phyloP scores from a whole-genome alignment of 2,329 filamentous ascomycete genomes.

The Epichloe glyceriae region DNA sequence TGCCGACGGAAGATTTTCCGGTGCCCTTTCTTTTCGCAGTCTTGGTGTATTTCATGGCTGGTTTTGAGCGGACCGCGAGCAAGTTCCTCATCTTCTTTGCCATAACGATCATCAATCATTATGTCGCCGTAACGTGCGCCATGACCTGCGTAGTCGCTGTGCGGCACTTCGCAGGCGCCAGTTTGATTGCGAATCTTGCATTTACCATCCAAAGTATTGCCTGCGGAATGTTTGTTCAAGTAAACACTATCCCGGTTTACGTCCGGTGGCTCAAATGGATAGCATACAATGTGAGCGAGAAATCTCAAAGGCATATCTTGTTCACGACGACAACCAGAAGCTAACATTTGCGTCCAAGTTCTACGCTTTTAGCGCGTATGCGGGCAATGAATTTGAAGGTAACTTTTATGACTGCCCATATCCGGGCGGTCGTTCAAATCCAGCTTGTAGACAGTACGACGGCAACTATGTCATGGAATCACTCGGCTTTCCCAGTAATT shows the following conservation, averaged over 20 bases:
- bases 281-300: conserved; percentile 7
- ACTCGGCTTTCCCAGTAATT: conserved; percentile 53
- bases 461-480: conserved; percentile 56
- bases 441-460: conserved; percentile 54
- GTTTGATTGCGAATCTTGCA: conserved; percentile 56
- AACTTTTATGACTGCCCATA: conserved; percentile 62
- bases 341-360: conserved; percentile 30
- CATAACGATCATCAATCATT: conserved; percentile 56
- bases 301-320: neutral
- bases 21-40: conserved; percentile 58
- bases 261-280: conserved; percentile 66
- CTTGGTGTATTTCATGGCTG: conserved; percentile 69
- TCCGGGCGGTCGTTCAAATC: conserved; percentile 46
- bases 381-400: conserved; percentile 58
- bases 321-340: neutral
- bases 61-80: conserved; percentile 48
- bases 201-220: conserved; percentile 64
- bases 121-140: conserved; percentile 60
- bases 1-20: conserved; percentile 59
- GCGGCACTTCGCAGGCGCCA: conserved; percentile 56
- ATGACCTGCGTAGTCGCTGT: conserved; percentile 52
- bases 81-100: conserved; percentile 64
- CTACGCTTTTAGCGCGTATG: conserved; percentile 59
- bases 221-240: conserved; percentile 66
- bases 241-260: conserved; percentile 60